Evolutionary conservation across 208 protist genomes (phyloP).

Genomic region (Trypanosoma brucei): DNA sequence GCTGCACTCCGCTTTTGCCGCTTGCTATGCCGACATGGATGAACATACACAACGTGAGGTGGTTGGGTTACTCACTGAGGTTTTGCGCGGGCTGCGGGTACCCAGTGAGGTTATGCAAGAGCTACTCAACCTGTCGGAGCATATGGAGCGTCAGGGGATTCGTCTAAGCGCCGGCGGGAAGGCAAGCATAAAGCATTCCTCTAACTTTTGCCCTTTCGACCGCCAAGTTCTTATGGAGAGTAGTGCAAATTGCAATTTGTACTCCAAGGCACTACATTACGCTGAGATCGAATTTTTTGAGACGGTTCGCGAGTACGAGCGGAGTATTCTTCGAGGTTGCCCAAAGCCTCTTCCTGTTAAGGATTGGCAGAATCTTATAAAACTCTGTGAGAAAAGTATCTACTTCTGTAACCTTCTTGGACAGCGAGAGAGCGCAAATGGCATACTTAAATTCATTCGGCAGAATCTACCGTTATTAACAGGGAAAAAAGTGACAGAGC

Average conservation of each 20-base stretch:
- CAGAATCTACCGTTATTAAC: slow-evolving; percentile 84
- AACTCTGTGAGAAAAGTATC: slow-evolving; percentile 92
- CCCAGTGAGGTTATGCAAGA: slow-evolving; percentile 92
- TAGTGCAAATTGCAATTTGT: slow-evolving; percentile 92
- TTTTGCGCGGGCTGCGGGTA: slow-evolving; percentile 66
- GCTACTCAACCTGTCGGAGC: slow-evolving; percentile 96
- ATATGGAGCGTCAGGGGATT: slow-evolving; percentile 94
- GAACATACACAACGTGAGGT: slow-evolving; percentile 41
- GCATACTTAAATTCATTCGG: slow-evolving; percentile 95
- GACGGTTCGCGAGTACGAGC: slow-evolving; percentile 69
- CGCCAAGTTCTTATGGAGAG: slow-evolving; percentile 88
- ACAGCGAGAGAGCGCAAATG: slow-evolving; percentile 96
- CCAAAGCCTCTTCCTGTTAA: slow-evolving; percentile 48
- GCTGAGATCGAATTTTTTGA: slow-evolving; percentile 91
- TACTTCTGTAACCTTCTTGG: slow-evolving; percentile 98
- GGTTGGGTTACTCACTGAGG: slow-evolving; percentile 50
- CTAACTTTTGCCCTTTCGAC: slow-evolving; percentile 69
- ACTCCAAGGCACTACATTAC: slow-evolving; percentile 94
- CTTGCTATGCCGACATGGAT: slow-evolving; percentile 80
- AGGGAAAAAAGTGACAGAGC: slow-evolving; percentile 53
- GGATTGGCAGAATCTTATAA: slow-evolving; percentile 59
- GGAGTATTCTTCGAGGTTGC: slow-evolving; percentile 56
- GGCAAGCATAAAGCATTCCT: slow-evolving; percentile 27
- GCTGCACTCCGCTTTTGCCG: slow-evolving; percentile 85
- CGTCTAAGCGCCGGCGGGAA: slow-evolving; percentile 47